These are phyloP conservation scores for Aspergillus sp. DNA, from an alignment of 2,329 filamentous ascomycete genomes.

Conservation along the genomic window DNA sequence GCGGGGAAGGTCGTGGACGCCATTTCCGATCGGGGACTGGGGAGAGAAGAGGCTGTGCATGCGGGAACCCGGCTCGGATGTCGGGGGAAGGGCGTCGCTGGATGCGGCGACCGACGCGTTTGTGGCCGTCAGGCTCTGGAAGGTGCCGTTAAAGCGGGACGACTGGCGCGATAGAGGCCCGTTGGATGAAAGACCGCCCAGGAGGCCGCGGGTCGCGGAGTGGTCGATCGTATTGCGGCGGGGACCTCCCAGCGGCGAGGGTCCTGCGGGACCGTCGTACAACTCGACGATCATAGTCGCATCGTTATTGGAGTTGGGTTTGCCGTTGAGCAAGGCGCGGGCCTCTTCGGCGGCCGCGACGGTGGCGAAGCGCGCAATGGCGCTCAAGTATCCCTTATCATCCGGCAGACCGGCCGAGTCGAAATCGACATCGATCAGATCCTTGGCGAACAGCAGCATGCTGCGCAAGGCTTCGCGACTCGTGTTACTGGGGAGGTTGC, in stretches of 20 bases:
- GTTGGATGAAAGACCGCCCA: conserved; percentile 28
- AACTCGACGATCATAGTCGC: conserved; percentile 58
- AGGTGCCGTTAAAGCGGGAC: conserved; percentile 61
- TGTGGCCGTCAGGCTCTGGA: conserved; percentile 56
- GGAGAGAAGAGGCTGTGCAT: conserved; percentile 61
- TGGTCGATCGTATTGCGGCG: conserved; percentile 57
- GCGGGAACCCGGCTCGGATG: conserved; percentile 49
- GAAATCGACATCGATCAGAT: conserved; percentile 60
- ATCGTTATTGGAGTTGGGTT: conserved; percentile 60
- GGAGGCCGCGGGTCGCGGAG: conserved; percentile 34
- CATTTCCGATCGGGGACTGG: conserved; percentile 58
- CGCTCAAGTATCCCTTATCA: conserved; percentile 56
- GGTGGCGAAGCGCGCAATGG: conserved; percentile 59
- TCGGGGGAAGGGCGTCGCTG: conserved; percentile 51
- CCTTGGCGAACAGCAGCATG: conserved; percentile 65
- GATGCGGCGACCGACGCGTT: conserved; percentile 43
- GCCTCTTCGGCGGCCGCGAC: conserved; percentile 60
- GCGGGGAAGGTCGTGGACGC: conserved; percentile 51
- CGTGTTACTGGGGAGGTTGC: conserved; percentile 59
- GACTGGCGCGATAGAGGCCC: conserved; percentile 51
- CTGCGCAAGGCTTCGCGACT: conserved; percentile 59
- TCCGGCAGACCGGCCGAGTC: conserved; percentile 55
- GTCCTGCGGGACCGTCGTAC: conserved; percentile 41
- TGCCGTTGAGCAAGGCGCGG: conserved; percentile 59
- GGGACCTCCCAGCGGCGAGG: conserved; percentile 27